Base-by-base conservation (phyloP, 1,139 yeast species). In the Blastobotrys illinoisensis region DNA sequence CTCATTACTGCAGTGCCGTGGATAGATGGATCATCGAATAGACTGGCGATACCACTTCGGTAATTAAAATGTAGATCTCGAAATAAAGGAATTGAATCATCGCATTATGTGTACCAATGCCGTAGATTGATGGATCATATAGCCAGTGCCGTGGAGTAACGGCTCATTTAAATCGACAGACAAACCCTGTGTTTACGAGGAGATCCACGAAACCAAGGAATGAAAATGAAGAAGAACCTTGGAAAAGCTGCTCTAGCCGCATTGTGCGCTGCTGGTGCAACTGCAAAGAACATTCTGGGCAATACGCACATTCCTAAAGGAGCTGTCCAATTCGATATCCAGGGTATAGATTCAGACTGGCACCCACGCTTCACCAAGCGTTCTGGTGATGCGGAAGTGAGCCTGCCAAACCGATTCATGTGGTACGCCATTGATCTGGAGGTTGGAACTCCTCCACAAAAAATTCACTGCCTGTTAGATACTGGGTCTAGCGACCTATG, bases 401-500 rank as follows among this genome's bases (percentile, higher is more conserved):
- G 13, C 13, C 6, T 26, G 11, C 11, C 32, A 7, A 26, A 26
- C 32, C 32, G 6, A 26, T 26, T 5, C 9, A 26, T 11, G 11
- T 26, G 32, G 32, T 79, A 78, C 61, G 64, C 73, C 43, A 68
- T 78, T 3, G 70, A 72, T 7, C 56, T 82, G 14, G 64, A 67
- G n/a, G 62, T 85, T 16, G 91, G 91, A 2, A 78, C 86, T 0
- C 76, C 81, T 6, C 65, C 73, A 0, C 82, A 81, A 60, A 66
- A 73, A 9, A 76, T 84, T 26, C 72, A 72, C 4, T 82, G 83
- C 2, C 69, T 80, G 44, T 65, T 85, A 46, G 89, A 85, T 64
- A 82, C 88, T 4, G 89, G 89, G 0, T 82, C 87, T 2, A 75
- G 86, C 1, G 88, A 84, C 65, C 70, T 83, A 57, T 84, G 88